Evolutionary conservation across 164 flowering plant genomes (phyloP).

Genomic region (Cinnamomum chago): DNA sequence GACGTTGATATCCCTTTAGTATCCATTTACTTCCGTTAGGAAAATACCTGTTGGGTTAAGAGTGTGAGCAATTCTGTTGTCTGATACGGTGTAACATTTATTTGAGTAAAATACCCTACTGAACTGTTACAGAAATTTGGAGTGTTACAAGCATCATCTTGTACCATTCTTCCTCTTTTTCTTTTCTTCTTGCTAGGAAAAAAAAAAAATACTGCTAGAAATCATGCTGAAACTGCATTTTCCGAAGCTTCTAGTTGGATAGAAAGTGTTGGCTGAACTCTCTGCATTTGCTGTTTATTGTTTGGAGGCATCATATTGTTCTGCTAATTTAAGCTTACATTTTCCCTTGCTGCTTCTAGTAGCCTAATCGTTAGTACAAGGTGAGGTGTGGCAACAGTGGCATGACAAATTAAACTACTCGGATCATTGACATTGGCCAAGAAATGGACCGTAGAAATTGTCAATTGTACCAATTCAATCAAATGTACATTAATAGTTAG

Average conservation of each 20-base stretch:
- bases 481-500: no score
- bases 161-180: neutral
- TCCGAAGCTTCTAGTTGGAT: neutral
- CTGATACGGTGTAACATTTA: neutral
- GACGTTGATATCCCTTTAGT: conserved; percentile 80
- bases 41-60: neutral
- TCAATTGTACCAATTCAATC: no score
- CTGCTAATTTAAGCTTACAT: no score
- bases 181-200: neutral
- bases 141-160: neutral
- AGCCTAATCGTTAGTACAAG: no score
- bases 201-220: neutral
- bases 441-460: no score
- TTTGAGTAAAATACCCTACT: neutral
- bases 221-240: neutral
- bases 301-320: no score
- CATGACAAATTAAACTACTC: no score
- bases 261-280: neutral
- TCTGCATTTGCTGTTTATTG: no score
- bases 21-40: conserved; percentile 61
- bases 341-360: no score
- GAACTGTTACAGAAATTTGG: neutral
- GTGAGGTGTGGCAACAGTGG: no score
- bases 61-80: neutral
- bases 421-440: no score